Evolutionary conservation across 2,329 filamentous ascomycete genomes (phyloP).

Genomic region (Penicillium sp.): DNA sequence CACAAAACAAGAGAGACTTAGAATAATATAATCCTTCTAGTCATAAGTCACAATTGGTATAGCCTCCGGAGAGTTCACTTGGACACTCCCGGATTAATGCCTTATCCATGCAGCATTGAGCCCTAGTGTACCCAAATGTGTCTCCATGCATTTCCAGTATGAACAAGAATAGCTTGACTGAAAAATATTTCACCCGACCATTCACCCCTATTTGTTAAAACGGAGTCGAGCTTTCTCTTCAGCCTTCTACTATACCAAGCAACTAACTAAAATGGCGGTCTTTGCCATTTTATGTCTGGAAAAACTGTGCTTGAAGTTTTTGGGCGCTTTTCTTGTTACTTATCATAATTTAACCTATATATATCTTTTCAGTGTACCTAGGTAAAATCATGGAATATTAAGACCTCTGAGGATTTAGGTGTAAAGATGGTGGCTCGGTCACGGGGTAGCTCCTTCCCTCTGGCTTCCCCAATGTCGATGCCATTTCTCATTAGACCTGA

Average conservation of each 20-base stretch:
- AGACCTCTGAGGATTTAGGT: neutral
- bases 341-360: neutral
- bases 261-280: neutral
- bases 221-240: neutral
- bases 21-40: neutral
- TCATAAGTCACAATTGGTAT: neutral
- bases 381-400: neutral
- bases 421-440: neutral
- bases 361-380: neutral
- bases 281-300: neutral
- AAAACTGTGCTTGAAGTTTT: neutral
- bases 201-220: neutral
- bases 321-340: too few relatives aligned
- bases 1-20: neutral
- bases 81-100: neutral
- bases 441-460: constrained; percentile 5
- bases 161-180: neutral
- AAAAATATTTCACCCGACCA: neutral
- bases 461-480: neutral
- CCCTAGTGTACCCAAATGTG: neutral
- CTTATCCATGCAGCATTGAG: neutral
- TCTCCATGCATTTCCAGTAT: neutral
- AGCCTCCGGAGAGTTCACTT: neutral
- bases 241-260: neutral
- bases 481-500: neutral